Evolutionary conservation across 2,329 filamentous ascomycete species (phyloP).

Genomic region (Biscogniauxia marginata): DNA sequence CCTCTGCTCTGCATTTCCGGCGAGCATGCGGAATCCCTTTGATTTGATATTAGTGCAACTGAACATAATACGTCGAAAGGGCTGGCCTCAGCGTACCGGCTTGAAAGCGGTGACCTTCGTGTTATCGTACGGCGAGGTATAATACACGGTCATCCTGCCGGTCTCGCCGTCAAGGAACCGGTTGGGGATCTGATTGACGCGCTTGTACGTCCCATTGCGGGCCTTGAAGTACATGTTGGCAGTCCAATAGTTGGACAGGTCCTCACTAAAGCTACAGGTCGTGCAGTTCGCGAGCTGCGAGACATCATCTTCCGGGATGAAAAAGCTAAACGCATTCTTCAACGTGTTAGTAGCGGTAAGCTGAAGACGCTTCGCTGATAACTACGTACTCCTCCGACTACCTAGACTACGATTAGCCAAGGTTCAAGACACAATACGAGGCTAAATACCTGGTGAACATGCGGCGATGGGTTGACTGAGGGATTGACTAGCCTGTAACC

Average conservation of each 20-base stretch:
- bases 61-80: neutral
- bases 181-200: conserved; percentile 22
- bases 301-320: conserved; percentile 15
- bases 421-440: neutral
- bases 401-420: conserved; percentile 1
- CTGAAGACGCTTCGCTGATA: neutral
- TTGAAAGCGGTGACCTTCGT: conserved; percentile 37
- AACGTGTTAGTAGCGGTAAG: neutral
- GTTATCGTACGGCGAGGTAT: conserved; percentile 32
- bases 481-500: conserved; percentile 19
- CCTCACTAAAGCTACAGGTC: conserved; percentile 35
- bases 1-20: conserved; percentile 36
- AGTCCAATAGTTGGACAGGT: conserved; percentile 35
- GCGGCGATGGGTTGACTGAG: conserved; percentile 17
- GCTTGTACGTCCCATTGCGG: conserved; percentile 25
- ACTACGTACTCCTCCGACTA: conserved; percentile 17
- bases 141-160: conserved; percentile 34
- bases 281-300: conserved; percentile 25
- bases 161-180: conserved; percentile 17
- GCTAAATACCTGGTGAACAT: conserved; percentile 18
- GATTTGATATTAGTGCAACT: neutral
- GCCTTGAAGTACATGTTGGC: conserved; percentile 32
- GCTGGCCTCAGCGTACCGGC: conserved; percentile 44
- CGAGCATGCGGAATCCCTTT: conserved; percentile 42
- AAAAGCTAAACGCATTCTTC: conserved; percentile 17